phyloP scores from a whole-genome alignment of 306 rosid species.

The Dalbergia cochinchinensis region DNA sequence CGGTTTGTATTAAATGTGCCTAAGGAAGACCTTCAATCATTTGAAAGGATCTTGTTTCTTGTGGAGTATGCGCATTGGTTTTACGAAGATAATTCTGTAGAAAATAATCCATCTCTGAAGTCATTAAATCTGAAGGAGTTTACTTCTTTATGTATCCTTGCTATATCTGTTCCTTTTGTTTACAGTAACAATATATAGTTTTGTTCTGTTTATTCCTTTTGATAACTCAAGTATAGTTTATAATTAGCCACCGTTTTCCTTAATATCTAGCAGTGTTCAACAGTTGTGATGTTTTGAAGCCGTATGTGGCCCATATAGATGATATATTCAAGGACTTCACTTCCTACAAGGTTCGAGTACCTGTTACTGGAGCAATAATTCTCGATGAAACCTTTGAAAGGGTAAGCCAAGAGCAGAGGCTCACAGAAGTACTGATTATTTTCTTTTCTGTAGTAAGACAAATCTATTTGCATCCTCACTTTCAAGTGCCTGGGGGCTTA shows the following conservation, averaged over 20 bases:
- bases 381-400: constrained; percentile 94
- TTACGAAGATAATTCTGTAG: constrained; percentile 97
- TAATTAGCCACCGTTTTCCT: constrained; percentile 51
- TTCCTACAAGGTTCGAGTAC: constrained; percentile 96
- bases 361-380: constrained; percentile 97
- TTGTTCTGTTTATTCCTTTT: constrained; percentile 13
- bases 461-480: constrained; percentile 13
- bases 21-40: constrained; percentile 95
- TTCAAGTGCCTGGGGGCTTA: constrained; percentile 1
- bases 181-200: not conserved
- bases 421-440: not conserved
- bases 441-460: constrained; percentile 18
- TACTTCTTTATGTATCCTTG: constrained; percentile 91
- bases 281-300: constrained; percentile 93
- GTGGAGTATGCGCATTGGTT: constrained; percentile 99
- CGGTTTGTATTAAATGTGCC: constrained; percentile 98
- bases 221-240: not conserved
- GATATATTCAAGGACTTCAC: constrained; percentile 97
- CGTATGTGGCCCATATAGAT: constrained; percentile 93
- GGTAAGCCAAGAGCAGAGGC: constrained; percentile 62
- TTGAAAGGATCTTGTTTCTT: constrained; percentile 93
- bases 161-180: constrained; percentile 7
- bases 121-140: constrained; percentile 96
- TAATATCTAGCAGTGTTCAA: constrained; percentile 79
- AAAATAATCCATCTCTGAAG: constrained; percentile 90